Base-by-base conservation (phyloP, 2,329 filamentous ascomycete genomes). In the Fusarium torreyae region DNA sequence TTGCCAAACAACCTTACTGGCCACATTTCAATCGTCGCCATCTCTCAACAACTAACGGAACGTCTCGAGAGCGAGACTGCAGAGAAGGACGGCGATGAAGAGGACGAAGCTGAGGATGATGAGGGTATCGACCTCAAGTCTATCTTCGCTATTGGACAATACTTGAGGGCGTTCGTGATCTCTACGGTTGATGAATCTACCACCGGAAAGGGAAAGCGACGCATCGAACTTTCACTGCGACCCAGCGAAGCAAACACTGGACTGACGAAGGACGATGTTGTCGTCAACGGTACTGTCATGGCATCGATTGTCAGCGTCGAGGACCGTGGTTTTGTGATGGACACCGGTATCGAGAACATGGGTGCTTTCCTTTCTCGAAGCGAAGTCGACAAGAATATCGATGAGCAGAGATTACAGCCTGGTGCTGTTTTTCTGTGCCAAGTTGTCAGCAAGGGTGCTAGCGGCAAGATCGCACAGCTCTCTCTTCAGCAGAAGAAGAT, bases 311-410 rank as follows among this genome's bases (percentile, higher is more conserved):
- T 87, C 51, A 99, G 95, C 79, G 91, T 97, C n/a, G 95, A 99
- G 80, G 97, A 99, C 74, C 94, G 97, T 76, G 96, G 96, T 66
- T 87, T 96, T 60, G 88, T 98, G 57, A 97, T 99, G 94, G 94
- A 98, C 72, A 81, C 98, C 38, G 94, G 94, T 18, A 83, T 98
- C 8, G 85, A 89, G 36, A 86, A 88, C 38, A 78, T 94, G 53
- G 91, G 90, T 68, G 96, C 93, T 4, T 99, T 99, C 81, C 85
- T 99, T 76, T 88, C 94, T 7, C 92, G 91, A 65, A 94, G 92
- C 76, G 94, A 98, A 77, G 83, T 98, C 18, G 92, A 93, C 50
- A 77, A 87, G 31, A 85, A 84, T 44, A 83, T 92, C 18, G 83
- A 90, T 7, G 86, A 92, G 66, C 86, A 90, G 17, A 86, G 88